Base-by-base conservation (phyloP, 2,329 filamentous ascomycete species). In the Trichophyton verrucosum region DNA sequence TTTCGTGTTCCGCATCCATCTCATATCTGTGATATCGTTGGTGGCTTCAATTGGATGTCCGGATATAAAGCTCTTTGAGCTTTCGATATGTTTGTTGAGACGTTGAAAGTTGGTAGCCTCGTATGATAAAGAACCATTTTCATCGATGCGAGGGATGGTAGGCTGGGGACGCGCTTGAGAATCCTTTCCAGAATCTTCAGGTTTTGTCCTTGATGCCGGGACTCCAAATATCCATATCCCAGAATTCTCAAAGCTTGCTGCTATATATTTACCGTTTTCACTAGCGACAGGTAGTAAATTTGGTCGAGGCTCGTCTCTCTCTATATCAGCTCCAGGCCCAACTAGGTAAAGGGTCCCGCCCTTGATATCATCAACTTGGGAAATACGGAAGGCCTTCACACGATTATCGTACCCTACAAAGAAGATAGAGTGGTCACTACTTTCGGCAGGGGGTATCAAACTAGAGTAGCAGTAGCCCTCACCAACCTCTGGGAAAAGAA, bases 261-360 rank as follows among this genome's bases (percentile, higher is more conserved):
- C 85, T 22, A 89, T 84, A 27, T 92, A 77, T 58, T 90, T 86
- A 15, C 88, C 88, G 61, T 81, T 78, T 61, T 81, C 81, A n/a
- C 83, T 87, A 1, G 86, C 81, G 2, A 87, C 80, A 9, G 89
- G 87, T 33, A 88, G 71, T 7, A 87, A 88, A 61, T 80, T 85
- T 1, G 89, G 89, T 2, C 84, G 71, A 9, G 87, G 76, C 61
- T 84, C 85, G n/a, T 80, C 77, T 58, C 81, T 78, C 5, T 71
- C 71, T 13, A 70, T 67, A 13, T 66, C 65, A n/a, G 71, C 67
- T 53, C 72, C 71, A 0, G 88, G 88, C 0, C 86, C 88, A 2
- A 86, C 86, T 68, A 92, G 91, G 70, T 91, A 91, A 0, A 86
- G 88, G 7, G 87, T 88, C 44, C 88, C 88, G 65, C 88, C 88